These are phyloP conservation scores for Nasturtium officinale DNA, from an alignment of 345 rosid genomes.

Conservation along the genomic window DNA sequence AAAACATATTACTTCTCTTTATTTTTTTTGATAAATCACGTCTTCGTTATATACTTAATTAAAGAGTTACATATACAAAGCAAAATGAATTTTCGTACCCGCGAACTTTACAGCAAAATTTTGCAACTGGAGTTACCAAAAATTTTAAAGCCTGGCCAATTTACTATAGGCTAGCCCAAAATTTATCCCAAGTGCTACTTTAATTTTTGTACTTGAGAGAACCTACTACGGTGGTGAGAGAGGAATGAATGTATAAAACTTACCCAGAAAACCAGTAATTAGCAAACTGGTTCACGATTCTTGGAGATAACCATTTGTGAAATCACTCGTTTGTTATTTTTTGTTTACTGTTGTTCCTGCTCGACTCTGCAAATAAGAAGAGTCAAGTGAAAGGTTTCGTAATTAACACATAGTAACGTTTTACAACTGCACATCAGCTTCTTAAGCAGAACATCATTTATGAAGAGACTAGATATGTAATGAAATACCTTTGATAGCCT, in stretches of 20 bases:
- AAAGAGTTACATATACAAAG: background rate
- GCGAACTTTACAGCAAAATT: conserved; percentile 29
- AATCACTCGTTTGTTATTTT: conserved; percentile 9
- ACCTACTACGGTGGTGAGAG: conserved; percentile 27
- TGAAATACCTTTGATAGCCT: conserved; percentile 62
- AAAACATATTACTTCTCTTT: too few species aligned
- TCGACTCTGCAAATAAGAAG: conserved; percentile 32
- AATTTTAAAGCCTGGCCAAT: background rate
- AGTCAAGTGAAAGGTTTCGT: conserved; percentile 10
- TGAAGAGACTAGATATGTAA: background rate
- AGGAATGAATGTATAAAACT: conserved; percentile 6
- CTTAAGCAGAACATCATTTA: background rate
- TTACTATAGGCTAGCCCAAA: conserved; percentile 14
- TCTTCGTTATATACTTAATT: background rate
- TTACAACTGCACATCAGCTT: background rate
- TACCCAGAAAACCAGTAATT: background rate
- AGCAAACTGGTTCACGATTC: conserved; percentile 13
- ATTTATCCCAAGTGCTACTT: background rate
- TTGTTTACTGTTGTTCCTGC: conserved; percentile 36
- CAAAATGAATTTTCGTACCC: background rate
- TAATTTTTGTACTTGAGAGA: background rate
- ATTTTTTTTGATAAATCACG: background rate
- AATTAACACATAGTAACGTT: conserved; percentile 1
- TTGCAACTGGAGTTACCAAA: conserved; percentile 11
- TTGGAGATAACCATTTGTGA: background rate